These are phyloP conservation scores for Amanita thiersii DNA, from an alignment of 768 basidiomycete species.

Conservation along the genomic window DNA sequence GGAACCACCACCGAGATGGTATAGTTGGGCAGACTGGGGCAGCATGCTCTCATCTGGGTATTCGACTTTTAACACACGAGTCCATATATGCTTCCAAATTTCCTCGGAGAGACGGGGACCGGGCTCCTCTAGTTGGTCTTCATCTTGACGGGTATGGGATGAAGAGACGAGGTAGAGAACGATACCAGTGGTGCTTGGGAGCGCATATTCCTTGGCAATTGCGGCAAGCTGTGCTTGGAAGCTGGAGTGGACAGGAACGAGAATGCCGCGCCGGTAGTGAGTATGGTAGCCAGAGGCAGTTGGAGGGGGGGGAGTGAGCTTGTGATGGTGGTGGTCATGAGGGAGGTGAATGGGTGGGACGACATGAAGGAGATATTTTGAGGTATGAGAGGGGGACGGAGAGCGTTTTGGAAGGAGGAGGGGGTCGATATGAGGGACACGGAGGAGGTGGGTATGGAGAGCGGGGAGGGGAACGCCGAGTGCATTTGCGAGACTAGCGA, in stretches of 20 bases:
- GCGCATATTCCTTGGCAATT: conserved; percentile 89
- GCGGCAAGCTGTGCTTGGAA: conserved; percentile 76
- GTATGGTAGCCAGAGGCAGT: conserved; percentile 69
- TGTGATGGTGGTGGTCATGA: conserved; percentile 44
- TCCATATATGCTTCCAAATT: conserved; percentile 86
- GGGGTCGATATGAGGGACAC: conserved; percentile 20
- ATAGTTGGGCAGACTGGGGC: conserved; percentile 14
- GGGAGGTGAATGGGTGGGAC: conserved; percentile 71
- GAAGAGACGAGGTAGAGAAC: conserved; percentile 68
- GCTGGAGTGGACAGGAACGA: conserved; percentile 80
- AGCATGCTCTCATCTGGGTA: conserved; percentile 34
- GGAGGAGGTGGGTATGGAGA: conserved; percentile 22
- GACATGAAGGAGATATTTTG: conserved; percentile 75
- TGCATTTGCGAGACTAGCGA: conserved; percentile 80
- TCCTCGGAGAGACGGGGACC: conserved; percentile 84
- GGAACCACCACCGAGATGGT: conserved; percentile 17
- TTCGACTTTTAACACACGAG: conserved; percentile 58
- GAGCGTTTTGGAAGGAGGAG: conserved; percentile 23
- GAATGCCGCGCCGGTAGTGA: conserved; percentile 76
- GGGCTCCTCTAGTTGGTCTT: conserved; percentile 38
- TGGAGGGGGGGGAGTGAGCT: conserved; percentile 43
- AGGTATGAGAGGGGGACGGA: conserved; percentile 51
- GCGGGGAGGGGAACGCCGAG: conserved; percentile 74
- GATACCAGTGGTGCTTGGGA: conserved; percentile 81
- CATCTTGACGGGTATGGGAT: conserved; percentile 13